A percentile compares a stretch with the other conserved stretches of the same genome.
phyloP scores from a whole-genome alignment of 2,329 filamentous ascomycete species.

The Paraphaeosphaeria sporulosa region DNA sequence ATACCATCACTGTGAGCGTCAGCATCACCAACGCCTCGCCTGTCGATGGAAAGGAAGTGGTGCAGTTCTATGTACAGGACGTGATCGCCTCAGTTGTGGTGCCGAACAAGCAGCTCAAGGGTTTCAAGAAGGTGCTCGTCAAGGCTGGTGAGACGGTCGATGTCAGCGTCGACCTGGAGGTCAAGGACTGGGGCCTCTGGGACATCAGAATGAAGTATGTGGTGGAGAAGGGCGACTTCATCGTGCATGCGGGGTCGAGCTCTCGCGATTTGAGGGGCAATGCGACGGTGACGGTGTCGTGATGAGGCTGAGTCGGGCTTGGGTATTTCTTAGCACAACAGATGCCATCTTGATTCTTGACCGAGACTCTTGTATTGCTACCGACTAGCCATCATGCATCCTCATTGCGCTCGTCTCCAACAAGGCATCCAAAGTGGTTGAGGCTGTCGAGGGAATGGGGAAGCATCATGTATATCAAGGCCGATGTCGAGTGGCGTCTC shows the following conservation, averaged over 20 bases:
- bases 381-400: neutral
- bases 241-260: conserved; percentile 66
- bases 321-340: neutral
- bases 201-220: conserved; percentile 71
- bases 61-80: conserved; percentile 73
- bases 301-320: neutral
- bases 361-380: neutral
- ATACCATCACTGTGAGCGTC: conserved; percentile 66
- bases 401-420: neutral
- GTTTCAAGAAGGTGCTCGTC: conserved; percentile 71
- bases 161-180: conserved; percentile 59
- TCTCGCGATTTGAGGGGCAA: conserved; percentile 65
- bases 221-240: conserved; percentile 75
- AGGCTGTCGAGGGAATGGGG: too few relatives aligned
- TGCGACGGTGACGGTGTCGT: conserved; percentile 61
- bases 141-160: conserved; percentile 66
- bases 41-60: conserved; percentile 69
- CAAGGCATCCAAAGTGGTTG: too few relatives aligned
- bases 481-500: too few relatives aligned
- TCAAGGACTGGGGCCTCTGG: conserved; percentile 64
- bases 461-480: too few relatives aligned
- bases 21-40: conserved; percentile 67
- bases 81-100: conserved; percentile 68
- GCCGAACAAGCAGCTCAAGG: conserved; percentile 70
- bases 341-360: neutral